Percentiles rank a stretch among this genome's conserved stretches.
phyloP scores from a whole-genome alignment of 495 filamentous ascomycete genomes.

The Aeminium ludgeri region DNA sequence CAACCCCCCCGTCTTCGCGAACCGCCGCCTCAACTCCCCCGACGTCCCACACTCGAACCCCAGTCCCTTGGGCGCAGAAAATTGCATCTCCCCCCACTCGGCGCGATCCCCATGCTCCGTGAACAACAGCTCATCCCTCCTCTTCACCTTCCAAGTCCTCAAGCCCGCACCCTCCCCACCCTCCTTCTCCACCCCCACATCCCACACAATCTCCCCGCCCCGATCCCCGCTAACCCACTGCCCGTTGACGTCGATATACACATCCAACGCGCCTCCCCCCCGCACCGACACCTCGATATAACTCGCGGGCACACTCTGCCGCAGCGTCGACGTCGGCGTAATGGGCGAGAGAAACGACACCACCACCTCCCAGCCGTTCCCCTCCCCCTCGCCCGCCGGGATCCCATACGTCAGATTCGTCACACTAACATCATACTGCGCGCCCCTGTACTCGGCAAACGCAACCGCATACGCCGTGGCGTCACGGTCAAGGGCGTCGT shows the following conservation, averaged over 20 bases:
- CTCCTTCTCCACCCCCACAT: constrained; percentile 32
- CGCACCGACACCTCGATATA: constrained; percentile 64
- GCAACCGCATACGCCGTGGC: constrained; percentile 46
- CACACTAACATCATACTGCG: constrained; percentile 78
- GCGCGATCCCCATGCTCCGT: constrained; percentile 60
- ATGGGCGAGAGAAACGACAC: constrained; percentile 87
- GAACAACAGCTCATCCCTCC: constrained; percentile 47
- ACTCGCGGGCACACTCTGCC: constrained; percentile 78
- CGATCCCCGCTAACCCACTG: constrained; percentile 72
- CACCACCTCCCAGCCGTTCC: constrained; percentile 39
- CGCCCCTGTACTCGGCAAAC: constrained; percentile 57
- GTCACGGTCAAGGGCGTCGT: constrained; percentile 48
- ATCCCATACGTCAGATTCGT: constrained; percentile 81
- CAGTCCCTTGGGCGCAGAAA: constrained; percentile 50
- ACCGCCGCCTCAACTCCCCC: constrained; percentile 47
- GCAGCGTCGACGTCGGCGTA: constrained; percentile 76
- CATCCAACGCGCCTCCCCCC: constrained; percentile 52
- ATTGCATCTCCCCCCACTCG: constrained; percentile 82
- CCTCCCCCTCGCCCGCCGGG: constrained; percentile 27
- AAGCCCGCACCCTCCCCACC: constrained; percentile 23
- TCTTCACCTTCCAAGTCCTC: constrained; percentile 48
- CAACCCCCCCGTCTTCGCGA: constrained; percentile 52
- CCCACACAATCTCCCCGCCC: constrained; percentile 53
- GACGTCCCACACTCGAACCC: constrained; percentile 58
- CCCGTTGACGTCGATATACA: constrained; percentile 81